Evolutionary conservation across 2,329 filamentous ascomycete genomes (phyloP), one percentile per base, ranked within the genome.

Genomic region (Teratosphaeria zuluensis): DNA sequence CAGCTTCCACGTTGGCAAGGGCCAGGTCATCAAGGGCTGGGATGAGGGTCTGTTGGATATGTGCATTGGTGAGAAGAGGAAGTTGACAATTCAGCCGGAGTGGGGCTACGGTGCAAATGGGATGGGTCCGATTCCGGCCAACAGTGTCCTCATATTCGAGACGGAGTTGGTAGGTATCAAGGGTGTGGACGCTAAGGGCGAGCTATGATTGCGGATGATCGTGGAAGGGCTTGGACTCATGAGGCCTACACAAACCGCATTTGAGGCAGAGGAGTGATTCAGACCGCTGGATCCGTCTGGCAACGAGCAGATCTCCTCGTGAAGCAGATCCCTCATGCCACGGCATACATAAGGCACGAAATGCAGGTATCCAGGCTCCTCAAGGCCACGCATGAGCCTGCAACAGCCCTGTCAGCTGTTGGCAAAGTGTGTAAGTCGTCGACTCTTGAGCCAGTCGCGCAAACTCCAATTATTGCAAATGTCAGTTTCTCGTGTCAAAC

Each of bases 1-100:
- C 69, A 78, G 73, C 66, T 97, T 99, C 77, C 84, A 80, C 63
- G 79, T 99, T 52, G 94, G 92, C 59, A 78, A 80, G 57, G 92
- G 92, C 53, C 84, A 89, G 73, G 94, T 97, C 60, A 99, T 99
- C 76, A 91, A 94, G 79, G 92, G 92, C 69, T 96, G 92, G 92
- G 92, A 97, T 69, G 79, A 95, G 71, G 92, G 92, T 56, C 83
- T 97, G 28, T 72, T 95, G 53, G 90, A 92, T 71, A 97, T 97
- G 92, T 97, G 92, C 76, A 87, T 94, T 67, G 94, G 94, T 63
- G 92, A 99, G 81, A 96, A 96, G 84, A 84, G 75, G 76, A 92
- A 85, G 60, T 78, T 99, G 72, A 97, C 90, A 31, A 94, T 99
- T 56, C 90, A 91, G 56, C 91, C 92, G 24, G 87, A 89, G 72